Conservation (phyloP, 2,329 filamentous ascomycete species). For the Whalleya microplaca region DNA sequence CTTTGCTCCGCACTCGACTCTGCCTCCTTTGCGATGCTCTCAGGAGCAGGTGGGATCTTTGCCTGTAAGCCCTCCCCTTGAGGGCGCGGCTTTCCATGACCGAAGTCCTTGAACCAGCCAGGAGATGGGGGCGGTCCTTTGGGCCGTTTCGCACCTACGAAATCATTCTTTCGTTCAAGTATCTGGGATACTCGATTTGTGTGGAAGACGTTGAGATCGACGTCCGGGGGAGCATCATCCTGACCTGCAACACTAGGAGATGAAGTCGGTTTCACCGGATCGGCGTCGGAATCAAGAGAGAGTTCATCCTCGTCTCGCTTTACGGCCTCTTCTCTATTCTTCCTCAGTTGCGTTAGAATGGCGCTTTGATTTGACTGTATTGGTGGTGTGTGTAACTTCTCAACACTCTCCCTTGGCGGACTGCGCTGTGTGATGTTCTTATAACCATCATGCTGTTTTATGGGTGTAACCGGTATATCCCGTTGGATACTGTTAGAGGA, state of each 20-base stretch:
- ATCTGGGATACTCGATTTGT: conserved; percentile 46
- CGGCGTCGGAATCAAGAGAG: neutral
- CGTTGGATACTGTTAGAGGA: neutral
- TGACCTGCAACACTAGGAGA: conserved; percentile 9
- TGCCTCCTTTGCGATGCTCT: conserved; percentile 10
- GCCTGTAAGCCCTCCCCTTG: conserved; percentile 9
- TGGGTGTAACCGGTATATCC: neutral
- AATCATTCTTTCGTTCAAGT: conserved; percentile 38
- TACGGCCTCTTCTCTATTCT: conserved; percentile 6
- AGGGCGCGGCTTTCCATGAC: conserved; percentile 30
- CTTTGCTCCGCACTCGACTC: conserved; percentile 26
- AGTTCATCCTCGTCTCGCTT: neutral
- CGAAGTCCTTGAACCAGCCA: conserved; percentile 41
- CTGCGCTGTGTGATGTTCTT: conserved; percentile 12
- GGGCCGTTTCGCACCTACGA: conserved; percentile 21
- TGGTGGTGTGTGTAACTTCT: conserved; percentile 6
- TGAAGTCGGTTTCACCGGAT: conserved; percentile 1
- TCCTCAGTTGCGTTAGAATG: conserved; percentile 28
- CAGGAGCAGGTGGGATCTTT: conserved; percentile 15
- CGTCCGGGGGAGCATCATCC: conserved; percentile 43
- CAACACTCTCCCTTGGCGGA: conserved; percentile 11
- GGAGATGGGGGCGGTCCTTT: conserved; percentile 28
- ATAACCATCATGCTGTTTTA: conserved; percentile 10
- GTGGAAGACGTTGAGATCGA: conserved; percentile 43
- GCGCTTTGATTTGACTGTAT: conserved; percentile 28